Evolutionary conservation across 257 asterid genomes (phyloP), one percentile per base, ranked within the genome.

Genomic region (Solanum chilense): DNA sequence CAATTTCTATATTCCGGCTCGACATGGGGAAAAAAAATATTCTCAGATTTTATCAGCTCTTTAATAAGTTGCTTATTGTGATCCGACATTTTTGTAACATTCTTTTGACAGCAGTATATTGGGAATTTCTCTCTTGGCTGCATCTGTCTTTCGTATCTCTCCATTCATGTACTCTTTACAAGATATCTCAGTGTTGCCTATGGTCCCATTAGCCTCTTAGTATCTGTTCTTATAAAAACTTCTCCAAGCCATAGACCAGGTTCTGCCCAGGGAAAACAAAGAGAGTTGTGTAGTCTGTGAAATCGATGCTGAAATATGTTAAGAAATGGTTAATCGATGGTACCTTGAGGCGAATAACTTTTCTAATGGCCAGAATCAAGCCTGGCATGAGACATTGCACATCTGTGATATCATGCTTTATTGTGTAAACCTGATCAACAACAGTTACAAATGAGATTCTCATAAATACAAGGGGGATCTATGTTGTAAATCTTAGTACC

Each of bases 371-470:
- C 39, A 95, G 91, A 87, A 96, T 90, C 64, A 96, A 88, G 47
- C 98, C 99, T 5, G 98, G 99, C 97, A 95, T 95, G 85, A 96
- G 95, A 77, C 93, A 93, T 45, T 92, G 98, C 88, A 92, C 98
- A 83, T 91, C 92, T 4, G 92, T 92, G 89, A 94, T 88, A 16
- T 96, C 99, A 45, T 96, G 98, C 91, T 96, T 95, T 47, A 95
- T 86, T 52, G 98, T 94, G 91, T 95, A 96, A 64, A 95, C 94
- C 98, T 95, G 90, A 58, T 78, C n/a, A n/a, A 31, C 9, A 86
- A 44, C 70, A 62, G 23, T 13, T 60, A 6, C 31, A 44, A 52
- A 68, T 74, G 18, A 73, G 75, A 81, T 39, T 60, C 14, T 20
- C 21, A 78, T 33, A 23, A 56, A 35, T 42, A n/a, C 10, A 29